Base-by-base conservation (phyloP, 257 asterid genomes). In the Leptodermis oblonga region DNA sequence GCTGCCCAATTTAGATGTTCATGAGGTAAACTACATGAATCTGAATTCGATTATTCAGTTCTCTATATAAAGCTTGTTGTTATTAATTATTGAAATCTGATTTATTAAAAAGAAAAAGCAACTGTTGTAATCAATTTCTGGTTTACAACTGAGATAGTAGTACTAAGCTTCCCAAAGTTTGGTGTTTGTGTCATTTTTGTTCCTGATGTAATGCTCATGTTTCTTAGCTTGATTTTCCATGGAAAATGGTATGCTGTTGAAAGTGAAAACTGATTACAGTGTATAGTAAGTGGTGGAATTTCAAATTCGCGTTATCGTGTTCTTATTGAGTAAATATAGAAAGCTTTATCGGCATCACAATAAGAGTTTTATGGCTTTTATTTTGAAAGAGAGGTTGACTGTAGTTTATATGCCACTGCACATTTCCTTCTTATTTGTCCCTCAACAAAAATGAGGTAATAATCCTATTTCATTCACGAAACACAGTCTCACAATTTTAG, bases 11-110 rank as follows among this genome's bases (percentile, higher is more conserved):
- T 62, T 85, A 85, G 84, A 79, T 43, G 46, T n/a, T 9, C 82
- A 84, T 9, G 99, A 92, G 97, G 97, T 91, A 76, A 84, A 86
- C 20, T 58, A 41, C 51, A 1, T 4, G 31, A 33, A 18, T 14
- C 49, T 11, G 10, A 39, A 28, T 17, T 20, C 65, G 49, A 6
- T 12, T 36, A 14, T 34, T 34, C 6, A 34, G 39, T n/a, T 34
- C 4, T n/a, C 3, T 2, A 34, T 34, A 34, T 34, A 34, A 34
- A 34, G 39, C 6, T 34, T 34, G 6, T 34, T n/a, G n/a, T n/a
- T n/a, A n/a, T n/a, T n/a, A n/a, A n/a, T n/a, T n/a, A n/a, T 43
- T 6, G 26, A 23, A 4, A 23, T 41, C 18, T 37, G 4, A 20
- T 22, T 31, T 59, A 15, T 59, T 20, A 36, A 14, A 11, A 63